Conservation (phyloP, 306 rosid genomes). For the Glycine tomentella region DNA sequence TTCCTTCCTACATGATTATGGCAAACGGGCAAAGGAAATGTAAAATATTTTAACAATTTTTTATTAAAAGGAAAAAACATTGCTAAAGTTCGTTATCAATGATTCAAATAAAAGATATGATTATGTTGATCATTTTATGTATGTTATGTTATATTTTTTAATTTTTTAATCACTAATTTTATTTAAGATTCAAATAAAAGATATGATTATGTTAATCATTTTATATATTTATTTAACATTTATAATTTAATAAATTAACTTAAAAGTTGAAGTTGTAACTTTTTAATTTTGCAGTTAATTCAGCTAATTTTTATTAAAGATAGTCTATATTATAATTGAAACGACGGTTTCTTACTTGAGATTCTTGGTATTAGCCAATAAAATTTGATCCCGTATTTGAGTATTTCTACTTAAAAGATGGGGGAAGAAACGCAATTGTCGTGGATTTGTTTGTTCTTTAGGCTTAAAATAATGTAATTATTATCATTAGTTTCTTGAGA, state of each 20-base stretch:
- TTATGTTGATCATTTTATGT: too few relatives aligned
- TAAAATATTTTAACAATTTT: neutral
- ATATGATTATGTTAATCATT: too few relatives aligned
- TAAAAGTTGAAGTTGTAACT: too few relatives aligned
- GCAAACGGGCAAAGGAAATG: too few relatives aligned
- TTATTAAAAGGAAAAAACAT: neutral
- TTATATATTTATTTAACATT: too few relatives aligned
- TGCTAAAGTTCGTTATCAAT: neutral
- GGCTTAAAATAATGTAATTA: slow-evolving; percentile 18
- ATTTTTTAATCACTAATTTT: too few relatives aligned
- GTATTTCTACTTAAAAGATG: slow-evolving; percentile 10
- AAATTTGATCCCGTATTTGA: neutral
- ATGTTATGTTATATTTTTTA: too few relatives aligned
- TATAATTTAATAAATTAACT: too few relatives aligned
- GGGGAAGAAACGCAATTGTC: slow-evolving; percentile 26
- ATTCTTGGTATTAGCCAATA: neutral
- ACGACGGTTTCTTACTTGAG: neutral
- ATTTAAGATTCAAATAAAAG: too few relatives aligned
- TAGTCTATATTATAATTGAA: neutral
- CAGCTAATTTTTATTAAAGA: too few relatives aligned
- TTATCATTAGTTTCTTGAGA: neutral
- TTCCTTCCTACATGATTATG: neutral
- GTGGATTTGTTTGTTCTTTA: neutral
- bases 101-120: too few relatives aligned
- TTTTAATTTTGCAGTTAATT: too few relatives aligned